Evolutionary conservation across 768 basidiomycete species (phyloP), one percentile per base, ranked within the genome.

Genomic region (Mycena vitilis): DNA sequence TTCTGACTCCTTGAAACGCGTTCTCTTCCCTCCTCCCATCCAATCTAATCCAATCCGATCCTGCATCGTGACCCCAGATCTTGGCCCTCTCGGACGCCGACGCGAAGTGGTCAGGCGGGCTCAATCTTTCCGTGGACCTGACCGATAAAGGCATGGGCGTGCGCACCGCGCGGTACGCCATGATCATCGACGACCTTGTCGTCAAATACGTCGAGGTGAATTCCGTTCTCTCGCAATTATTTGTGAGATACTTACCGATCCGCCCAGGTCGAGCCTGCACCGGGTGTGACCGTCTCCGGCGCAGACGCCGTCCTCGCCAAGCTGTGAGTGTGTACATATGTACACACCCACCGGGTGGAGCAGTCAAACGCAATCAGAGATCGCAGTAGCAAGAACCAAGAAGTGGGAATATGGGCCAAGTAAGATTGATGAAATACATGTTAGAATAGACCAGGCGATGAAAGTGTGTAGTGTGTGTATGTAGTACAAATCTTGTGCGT

Each of bases 161-260:
- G 49, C 89, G 91, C 59, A 90, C 89, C 40, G 78, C 78, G 30
- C 87, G 91, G 55, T 92, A 88, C 68, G 90, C 88, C 36, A 70
- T 93, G 64, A 79, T 93, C 73, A 73, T 92, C 72, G 90, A 95
- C 53, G 84, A 93, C 75, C 84, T 93, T 60, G 86, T 89, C 68
- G 87, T 95, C 73, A 87, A 86, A 68, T 89, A 91, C 73, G 73
- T 94, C 61, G 86, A 79, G 75, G 91, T 88, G 70, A 34, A 53
- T 54, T 54, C 44, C 44, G 20, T 6, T 16, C 18, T 18, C 44
- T 45, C 2, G 15, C 44, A 18, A 16, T 20, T 45, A 45, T 20
- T 48, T 22, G 22, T 13, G 9, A 7, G 47, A n/a, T 23, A 22
- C 22, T 48, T 9, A 7, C 20, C n/a, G 11, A n/a, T n/a, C n/a